Evolutionary conservation across 495 filamentous ascomycete species (phyloP).

Genomic region (Amphirosellinia nigrospora): DNA sequence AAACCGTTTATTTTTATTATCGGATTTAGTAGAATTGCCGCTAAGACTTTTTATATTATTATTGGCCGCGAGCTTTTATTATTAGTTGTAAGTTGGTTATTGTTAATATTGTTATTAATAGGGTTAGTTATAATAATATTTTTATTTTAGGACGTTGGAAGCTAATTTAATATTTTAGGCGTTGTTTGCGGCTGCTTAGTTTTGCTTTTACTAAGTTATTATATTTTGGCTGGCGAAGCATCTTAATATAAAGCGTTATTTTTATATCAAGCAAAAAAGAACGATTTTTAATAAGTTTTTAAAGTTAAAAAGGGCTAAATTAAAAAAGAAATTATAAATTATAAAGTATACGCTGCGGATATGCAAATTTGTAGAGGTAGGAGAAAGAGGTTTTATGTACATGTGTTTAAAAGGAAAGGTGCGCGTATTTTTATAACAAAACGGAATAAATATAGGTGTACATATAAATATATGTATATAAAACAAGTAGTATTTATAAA

Average conservation of each 20-base stretch:
- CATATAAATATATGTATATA: neutral
- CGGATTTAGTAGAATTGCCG: neutral
- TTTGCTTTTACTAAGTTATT: neutral
- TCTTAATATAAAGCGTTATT: neutral
- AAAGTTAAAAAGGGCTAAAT: neutral
- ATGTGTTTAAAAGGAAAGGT: too few relatives aligned
- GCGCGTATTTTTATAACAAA: neutral
- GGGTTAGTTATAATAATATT: neutral
- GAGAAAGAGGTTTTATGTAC: neutral
- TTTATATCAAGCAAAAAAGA: neutral
- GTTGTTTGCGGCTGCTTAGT: neutral
- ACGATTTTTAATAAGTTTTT: neutral
- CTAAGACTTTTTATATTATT: neutral
- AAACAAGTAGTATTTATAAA: neutral
- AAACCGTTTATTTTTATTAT: neutral
- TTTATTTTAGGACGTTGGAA: neutral
- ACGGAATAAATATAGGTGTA: neutral
- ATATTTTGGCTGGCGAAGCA: neutral
- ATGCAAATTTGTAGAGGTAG: neutral
- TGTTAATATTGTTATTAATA: neutral
- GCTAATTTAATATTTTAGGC: neutral
- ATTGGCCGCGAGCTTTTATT: too few relatives aligned
- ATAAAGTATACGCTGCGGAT: neutral
- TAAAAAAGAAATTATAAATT: neutral
- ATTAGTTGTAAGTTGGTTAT: neutral